Conservation (phyloP, 768 basidiomycete genomes). For the Tylopilus sp. region DNA sequence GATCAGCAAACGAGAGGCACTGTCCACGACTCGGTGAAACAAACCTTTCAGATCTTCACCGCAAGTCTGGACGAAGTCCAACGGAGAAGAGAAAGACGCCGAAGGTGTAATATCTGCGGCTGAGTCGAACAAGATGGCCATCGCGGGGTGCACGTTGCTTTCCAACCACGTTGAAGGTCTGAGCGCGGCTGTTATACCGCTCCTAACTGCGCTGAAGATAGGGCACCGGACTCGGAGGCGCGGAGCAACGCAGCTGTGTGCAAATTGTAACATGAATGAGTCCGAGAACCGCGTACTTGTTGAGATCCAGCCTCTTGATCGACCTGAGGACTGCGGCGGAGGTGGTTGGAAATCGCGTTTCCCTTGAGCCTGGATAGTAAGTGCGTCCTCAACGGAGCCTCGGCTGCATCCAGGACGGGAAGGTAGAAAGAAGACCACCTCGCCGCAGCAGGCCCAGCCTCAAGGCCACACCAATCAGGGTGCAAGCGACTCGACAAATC, state of each 20-base stretch:
- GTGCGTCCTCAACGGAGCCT: conserved; percentile 23
- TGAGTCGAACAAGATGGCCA: conserved; percentile 7
- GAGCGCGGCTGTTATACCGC: conserved; percentile 3
- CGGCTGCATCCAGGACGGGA: conserved; percentile 11
- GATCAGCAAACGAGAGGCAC: conserved; percentile 6
- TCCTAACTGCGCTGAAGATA: conserved; percentile 13
- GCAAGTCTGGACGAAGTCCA: conserved; percentile 2
- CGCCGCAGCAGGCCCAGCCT: conserved; percentile 11
- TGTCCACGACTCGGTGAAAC: conserved; percentile 1
- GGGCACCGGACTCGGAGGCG: conserved; percentile 8
- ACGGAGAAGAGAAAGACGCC: conserved; percentile 1
- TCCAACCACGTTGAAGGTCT: conserved; percentile 19
- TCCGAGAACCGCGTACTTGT: conserved; percentile 17
- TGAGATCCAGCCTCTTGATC: conserved; percentile 3
- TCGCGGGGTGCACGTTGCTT: conserved; percentile 19
- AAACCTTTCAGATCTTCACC: conserved; percentile 16
- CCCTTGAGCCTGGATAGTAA: conserved; percentile 4
- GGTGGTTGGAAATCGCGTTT: conserved; percentile 14
- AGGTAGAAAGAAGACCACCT: conserved; percentile 7
- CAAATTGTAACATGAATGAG: conserved; percentile 11
- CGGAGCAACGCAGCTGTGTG: conserved; percentile 8
- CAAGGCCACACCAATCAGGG: conserved; percentile 20
- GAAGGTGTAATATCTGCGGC: neutral
- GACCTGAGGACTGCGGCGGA: conserved; percentile 1
- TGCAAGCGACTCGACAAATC: conserved; percentile 11